Base-by-base conservation (phyloP, 495 filamentous ascomycete species). In the Tuber umbilicatum region DNA sequence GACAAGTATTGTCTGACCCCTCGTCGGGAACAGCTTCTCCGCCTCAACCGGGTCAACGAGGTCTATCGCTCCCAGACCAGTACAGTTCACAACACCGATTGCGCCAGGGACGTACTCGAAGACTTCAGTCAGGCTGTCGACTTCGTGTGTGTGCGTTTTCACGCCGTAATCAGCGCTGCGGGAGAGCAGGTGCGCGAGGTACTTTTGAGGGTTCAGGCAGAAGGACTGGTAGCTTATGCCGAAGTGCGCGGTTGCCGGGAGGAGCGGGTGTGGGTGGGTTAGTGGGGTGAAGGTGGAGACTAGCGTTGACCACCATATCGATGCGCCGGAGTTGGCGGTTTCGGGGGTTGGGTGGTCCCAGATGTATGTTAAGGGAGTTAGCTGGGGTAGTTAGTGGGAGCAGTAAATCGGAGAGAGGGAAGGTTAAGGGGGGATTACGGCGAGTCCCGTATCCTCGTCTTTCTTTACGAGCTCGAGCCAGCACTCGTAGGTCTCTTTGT, bases 1-100 rank as follows among this genome's bases (percentile, higher is more conserved):
- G 2, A 82, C 81, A 41, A 82, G 72, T 17, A 82, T 74, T 16
- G 80, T 82, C 75, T 82, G 81, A 12, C 81, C 81, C 37, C 74
- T 82, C 39, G 76, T 80, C 12, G 81, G 81, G 68, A 73, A 82
- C 67, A 82, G 67, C 21, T 43, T 27, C 6, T 73, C 47, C 69
- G 82, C 81, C 39, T 71, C 67, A 21, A 74, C 69, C 14, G 55
- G 55, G 37, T 40, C 69, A 35, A 71, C 73, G 27, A 82, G 69
- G 41, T 69, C 70, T 38, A 72, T 72, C 43, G 81, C 81, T 37
- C 72, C 69, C n/a, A 82, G 69, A 7, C 81, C 81, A 16, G 81
- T 80, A 50, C 81, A 82, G 42, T 82, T 82, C 27, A 82, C 78
- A 42, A 82, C 71, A 31, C 70, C 80, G 5, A 43, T 72, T 9